Percentiles rank a stretch among this genome's conserved stretches.
Conservation (phyloP, 495 filamentous ascomycete genomes). For the Entonaema liquescens region DNA sequence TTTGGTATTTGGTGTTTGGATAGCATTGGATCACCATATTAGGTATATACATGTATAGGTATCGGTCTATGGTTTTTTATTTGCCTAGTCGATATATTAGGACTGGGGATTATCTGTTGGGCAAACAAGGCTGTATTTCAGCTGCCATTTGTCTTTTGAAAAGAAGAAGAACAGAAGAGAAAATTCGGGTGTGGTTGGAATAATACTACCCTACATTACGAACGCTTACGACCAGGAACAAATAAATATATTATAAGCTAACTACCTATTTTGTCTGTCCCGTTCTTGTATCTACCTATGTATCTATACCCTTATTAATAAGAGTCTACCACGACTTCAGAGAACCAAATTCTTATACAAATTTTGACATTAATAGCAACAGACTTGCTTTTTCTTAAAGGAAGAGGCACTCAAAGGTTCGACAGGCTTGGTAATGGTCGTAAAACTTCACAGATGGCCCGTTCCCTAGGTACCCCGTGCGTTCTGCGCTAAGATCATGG, state of each 20-base stretch:
- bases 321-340: background rate
- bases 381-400: background rate
- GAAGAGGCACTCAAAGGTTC: background rate
- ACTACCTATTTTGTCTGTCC: background rate
- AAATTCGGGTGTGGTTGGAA: background rate
- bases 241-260: background rate
- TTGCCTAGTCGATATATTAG: conserved; percentile 1
- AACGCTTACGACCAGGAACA: background rate
- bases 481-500: background rate
- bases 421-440: background rate
- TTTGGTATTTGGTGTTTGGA: conserved; percentile 23
- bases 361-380: background rate
- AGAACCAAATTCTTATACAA: background rate
- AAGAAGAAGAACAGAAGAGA: background rate
- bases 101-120: conserved; percentile 3
- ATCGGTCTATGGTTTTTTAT: background rate
- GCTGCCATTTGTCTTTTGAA: background rate
- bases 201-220: background rate
- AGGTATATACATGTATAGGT: conserved; percentile 17
- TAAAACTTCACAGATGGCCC: background rate
- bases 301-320: background rate
- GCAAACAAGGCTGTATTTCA: background rate
- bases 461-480: conserved; percentile 1
- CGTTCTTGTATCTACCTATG: background rate
- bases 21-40: conserved; percentile 26